phyloP scores from a whole-genome alignment of 169 alveolate genomes.

The Cryptosporidium parvum region DNA sequence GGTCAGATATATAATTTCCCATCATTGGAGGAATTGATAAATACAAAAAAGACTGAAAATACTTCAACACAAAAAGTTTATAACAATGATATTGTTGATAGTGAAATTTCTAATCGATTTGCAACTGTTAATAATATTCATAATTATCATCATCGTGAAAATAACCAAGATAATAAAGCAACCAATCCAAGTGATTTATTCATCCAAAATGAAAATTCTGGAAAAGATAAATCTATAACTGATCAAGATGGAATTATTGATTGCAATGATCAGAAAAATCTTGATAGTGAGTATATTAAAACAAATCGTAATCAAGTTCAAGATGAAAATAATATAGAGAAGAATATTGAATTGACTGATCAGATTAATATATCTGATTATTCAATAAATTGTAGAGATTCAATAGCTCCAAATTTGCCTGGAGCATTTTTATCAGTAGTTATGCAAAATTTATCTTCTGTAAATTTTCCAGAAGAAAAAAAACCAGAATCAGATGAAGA shows the following conservation, averaged over 20 bases:
- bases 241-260: neutral
- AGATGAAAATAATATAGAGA: neutral
- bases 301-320: neutral
- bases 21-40: constrained; percentile 59
- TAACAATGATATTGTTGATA: neutral
- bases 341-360: constrained; percentile 22
- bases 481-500: neutral
- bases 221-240: neutral
- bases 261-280: neutral
- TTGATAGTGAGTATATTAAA: neutral
- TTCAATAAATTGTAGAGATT: constrained; percentile 42
- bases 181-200: neutral
- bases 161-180: neutral
- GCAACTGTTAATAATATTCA: neutral
- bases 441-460: constrained; percentile 68
- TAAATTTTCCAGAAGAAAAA: constrained; percentile 40
- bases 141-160: constrained; percentile 1
- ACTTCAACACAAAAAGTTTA: neutral
- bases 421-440: constrained; percentile 72
- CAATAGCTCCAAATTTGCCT: constrained; percentile 64
- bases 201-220: neutral
- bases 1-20: constrained; percentile 69
- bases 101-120: neutral
- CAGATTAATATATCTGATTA: constrained; percentile 37
- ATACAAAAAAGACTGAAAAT: neutral